Percentiles rank a stretch among this genome's conserved stretches.
These are phyloP conservation scores for Dactylellina parvicollis DNA, from an alignment of 2,329 filamentous ascomycete species.

Conservation along the genomic window DNA sequence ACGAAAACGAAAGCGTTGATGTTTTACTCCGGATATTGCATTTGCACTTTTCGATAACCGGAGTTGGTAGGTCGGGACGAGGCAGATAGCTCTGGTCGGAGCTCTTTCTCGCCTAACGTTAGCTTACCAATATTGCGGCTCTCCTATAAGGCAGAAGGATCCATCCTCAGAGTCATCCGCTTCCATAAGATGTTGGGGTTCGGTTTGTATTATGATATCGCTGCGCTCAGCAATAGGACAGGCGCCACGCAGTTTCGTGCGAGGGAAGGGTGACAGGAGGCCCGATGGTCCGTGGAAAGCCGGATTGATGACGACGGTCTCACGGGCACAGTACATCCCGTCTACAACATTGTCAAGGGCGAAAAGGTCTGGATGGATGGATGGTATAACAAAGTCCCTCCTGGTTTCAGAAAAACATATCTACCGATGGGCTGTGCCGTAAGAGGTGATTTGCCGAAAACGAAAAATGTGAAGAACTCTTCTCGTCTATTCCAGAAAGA, in stretches of 20 bases:
- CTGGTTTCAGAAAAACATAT: neutral
- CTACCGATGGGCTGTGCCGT: constrained; percentile 12
- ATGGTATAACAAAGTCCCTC: neutral
- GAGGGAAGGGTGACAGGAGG: constrained; percentile 22
- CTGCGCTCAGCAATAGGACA: constrained; percentile 12
- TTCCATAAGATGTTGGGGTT: constrained; percentile 25
- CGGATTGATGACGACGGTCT: constrained; percentile 39
- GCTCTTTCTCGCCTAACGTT: constrained; percentile 38
- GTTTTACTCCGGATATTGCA: constrained; percentile 8
- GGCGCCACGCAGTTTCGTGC: constrained; percentile 10
- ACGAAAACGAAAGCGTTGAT: constrained; percentile 19
- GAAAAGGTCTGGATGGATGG: neutral
- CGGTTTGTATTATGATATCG: constrained; percentile 9
- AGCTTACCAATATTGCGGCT: constrained; percentile 43
- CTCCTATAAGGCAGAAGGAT: constrained; percentile 27
- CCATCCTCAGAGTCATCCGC: constrained; percentile 17
- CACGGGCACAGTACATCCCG: constrained; percentile 7
- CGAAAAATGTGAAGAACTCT: neutral
- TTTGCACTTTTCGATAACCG: constrained; percentile 28
- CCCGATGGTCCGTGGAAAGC: constrained; percentile 30
- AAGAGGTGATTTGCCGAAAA: constrained; percentile 15
- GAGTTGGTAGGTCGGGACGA: constrained; percentile 40
- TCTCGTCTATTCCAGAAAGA: neutral
- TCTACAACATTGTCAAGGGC: neutral
- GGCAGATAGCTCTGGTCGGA: constrained; percentile 17